Conservation (phyloP, 1,284 basidiomycete species). For the Calocybe gambosa region DNA sequence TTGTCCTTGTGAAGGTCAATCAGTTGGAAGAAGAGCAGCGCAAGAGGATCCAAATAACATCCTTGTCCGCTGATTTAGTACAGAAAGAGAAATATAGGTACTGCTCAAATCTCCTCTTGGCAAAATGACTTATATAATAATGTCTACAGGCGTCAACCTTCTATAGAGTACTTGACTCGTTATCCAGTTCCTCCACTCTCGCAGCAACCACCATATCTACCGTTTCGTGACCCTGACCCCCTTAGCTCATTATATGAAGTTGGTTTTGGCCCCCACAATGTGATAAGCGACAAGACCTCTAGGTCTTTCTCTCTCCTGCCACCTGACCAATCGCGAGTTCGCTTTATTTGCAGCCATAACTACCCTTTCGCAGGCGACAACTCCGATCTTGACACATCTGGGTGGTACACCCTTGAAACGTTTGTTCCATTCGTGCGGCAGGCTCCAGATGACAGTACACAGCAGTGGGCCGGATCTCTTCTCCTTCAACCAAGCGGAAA, state of each 20-base stretch:
- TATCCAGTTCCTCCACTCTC: constrained; percentile 50
- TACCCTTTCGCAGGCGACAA: constrained; percentile 38
- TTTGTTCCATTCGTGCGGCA: constrained; percentile 39
- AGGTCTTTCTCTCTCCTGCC: constrained; percentile 54
- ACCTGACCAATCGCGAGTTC: constrained; percentile 34
- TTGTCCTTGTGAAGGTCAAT: constrained; percentile 54
- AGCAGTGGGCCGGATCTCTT: constrained; percentile 39
- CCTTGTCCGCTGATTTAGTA: constrained; percentile 48
- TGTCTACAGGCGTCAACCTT: constrained; percentile 32
- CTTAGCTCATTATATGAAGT: constrained; percentile 48
- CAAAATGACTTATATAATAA: background rate
- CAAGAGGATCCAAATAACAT: constrained; percentile 45
- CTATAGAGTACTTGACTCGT: constrained; percentile 32
- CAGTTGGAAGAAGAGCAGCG: constrained; percentile 41
- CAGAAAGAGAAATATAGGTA: constrained; percentile 66
- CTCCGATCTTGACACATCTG: constrained; percentile 20
- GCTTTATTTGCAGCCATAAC: constrained; percentile 38
- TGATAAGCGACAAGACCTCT: constrained; percentile 20
- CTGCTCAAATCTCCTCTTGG: constrained; percentile 16
- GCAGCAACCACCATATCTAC: constrained; percentile 56
- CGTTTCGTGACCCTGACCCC: constrained; percentile 49
- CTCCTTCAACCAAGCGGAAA: constrained; percentile 38
- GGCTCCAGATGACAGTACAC: constrained; percentile 19
- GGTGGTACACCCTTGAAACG: constrained; percentile 63
- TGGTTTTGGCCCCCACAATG: constrained; percentile 34